phyloP scores from a whole-genome alignment of 129 eudicot species.

The Flaveria ramosissima region DNA sequence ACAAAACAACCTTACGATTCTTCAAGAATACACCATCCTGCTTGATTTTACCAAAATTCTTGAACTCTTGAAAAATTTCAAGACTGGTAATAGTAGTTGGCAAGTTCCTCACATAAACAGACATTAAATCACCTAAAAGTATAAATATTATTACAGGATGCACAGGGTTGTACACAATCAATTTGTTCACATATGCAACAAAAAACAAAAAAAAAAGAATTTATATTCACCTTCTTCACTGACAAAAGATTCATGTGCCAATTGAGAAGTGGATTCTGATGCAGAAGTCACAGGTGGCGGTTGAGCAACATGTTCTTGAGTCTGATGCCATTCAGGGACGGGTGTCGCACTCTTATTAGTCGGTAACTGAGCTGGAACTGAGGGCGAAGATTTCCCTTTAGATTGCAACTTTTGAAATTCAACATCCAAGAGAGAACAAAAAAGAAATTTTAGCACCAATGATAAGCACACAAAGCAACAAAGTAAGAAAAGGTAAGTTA shows the following conservation, averaged over 20 bases:
- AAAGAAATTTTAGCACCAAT: background rate
- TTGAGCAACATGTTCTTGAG: constrained; percentile 46
- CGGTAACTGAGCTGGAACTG: constrained; percentile 47
- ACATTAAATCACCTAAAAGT: constrained; percentile 61
- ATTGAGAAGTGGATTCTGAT: constrained; percentile 39
- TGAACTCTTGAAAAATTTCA: constrained; percentile 69
- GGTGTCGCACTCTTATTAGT: constrained; percentile 46
- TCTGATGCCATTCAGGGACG: constrained; percentile 53
- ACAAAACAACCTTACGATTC: constrained; percentile 60
- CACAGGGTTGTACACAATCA: background rate
- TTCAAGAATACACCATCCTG: constrained; percentile 76
- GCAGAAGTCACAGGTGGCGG: constrained; percentile 36
- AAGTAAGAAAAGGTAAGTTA: background rate
- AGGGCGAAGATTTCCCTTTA: constrained; percentile 54
- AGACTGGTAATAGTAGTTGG: constrained; percentile 58
- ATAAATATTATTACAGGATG: background rate
- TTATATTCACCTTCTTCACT: constrained; percentile 53
- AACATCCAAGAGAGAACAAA: constrained; percentile 17
- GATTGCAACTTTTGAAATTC: constrained; percentile 53
- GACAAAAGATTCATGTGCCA: constrained; percentile 45
- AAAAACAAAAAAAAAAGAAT: background rate
- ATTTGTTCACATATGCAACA: background rate
- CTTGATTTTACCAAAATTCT: constrained; percentile 71
- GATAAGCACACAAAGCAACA: background rate
- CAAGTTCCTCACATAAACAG: constrained; percentile 88